Base-by-base conservation (phyloP, 2,329 filamentous ascomycete genomes). In the Stagonosporopsis vannaccii region DNA sequence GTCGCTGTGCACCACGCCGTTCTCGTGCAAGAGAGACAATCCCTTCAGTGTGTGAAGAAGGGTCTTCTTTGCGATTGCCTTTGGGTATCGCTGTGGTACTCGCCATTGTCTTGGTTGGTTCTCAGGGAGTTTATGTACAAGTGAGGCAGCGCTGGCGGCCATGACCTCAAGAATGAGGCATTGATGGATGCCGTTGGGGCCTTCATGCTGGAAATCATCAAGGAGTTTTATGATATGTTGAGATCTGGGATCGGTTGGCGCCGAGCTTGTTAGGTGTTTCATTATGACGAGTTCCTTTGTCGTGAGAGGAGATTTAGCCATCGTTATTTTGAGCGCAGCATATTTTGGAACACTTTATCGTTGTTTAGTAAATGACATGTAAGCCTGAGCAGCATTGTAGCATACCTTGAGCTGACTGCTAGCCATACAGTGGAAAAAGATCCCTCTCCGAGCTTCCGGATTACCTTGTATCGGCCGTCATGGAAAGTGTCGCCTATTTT, bases 271-370 rank as follows among this genome's bases (percentile, higher is more conserved):
- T 6, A 37, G n/a, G 17, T 37, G 35, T 17, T 6, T 37, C n/a
- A 37, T 5, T 5, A 37, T 37, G 20, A 17, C n/a, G 12, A 7
- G 5, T 17, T 37, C n/a, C 4, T 13, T 37, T 5, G 6, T 37
- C 12, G 6, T 11, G 4, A 11, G 3, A 6, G 8, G 20, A 26
- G 71, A 58, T 1, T 63, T 65, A 32, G 60, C 60, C 50, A 35
- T 17, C 43, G 57, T 51, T 6, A 62, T 58, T 37, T 62, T 60
- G 22, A 60, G 54, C 2, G 51, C 58, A 26, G 56, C 60, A 54
- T 60, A 62, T 36, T 41, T 39, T 11, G 53, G 59, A 20, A 28
- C 43, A 28, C 59, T 36, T 19, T 12, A 26, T 26, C 7, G n/a
- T n/a, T n/a, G n/a, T n/a, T n/a, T n/a, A n/a, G n/a, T n/a, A n/a